Base-by-base conservation (phyloP, 1,284 basidiomycete genomes). In the Ganoderma meredithae region DNA sequence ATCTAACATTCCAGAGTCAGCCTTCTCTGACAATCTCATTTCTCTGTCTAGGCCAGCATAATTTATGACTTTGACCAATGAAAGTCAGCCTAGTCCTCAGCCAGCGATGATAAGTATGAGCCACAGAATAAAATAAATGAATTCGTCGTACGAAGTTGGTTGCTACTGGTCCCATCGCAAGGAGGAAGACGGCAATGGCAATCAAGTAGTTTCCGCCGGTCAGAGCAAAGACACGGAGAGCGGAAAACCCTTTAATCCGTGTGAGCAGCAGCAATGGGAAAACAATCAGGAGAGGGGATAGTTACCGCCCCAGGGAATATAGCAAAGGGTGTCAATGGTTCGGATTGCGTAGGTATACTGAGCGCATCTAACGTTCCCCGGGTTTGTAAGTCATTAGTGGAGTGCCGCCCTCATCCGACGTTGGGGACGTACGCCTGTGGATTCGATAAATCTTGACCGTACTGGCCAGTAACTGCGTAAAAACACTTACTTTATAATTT, bases 211-310 rank as follows among this genome's bases (percentile, higher is more conserved):
- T 31, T 13, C 63, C 36, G 9, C 63, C 53, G 22, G 40, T 64
- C 52, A 68, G 33, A 17, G 67, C 67, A 39, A 61, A 61, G 2
- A 62, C 63, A 6, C 67, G 67, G 19, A 68, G 63, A 17, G 59
- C 67, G 1, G 67, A 68, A 59, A 68, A 65, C 0, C 52, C 67
- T 68, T 41, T 6, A 25, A 25, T n/a, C 5, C 5, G 10, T 7
- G 4, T 43, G 9, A 33, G 36, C n/a, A n/a, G 9, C 12, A 64
- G 4, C 4, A 47, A 39, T n/a, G 25, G 27, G 25, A 33, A 62
- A n/a, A 12, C 15, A 53, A 15, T 56, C 9, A 19, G 22, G 39
- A 58, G n/a, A 7, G 40, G 8, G 17, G 39, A 10, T 31, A 31
- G 40, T 41, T 33, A 64, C 62, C 52, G 39, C 36, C 62, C 62